phyloP scores from a whole-genome alignment of 2,329 filamentous ascomycete genomes.

The Neurospora crassa region DNA sequence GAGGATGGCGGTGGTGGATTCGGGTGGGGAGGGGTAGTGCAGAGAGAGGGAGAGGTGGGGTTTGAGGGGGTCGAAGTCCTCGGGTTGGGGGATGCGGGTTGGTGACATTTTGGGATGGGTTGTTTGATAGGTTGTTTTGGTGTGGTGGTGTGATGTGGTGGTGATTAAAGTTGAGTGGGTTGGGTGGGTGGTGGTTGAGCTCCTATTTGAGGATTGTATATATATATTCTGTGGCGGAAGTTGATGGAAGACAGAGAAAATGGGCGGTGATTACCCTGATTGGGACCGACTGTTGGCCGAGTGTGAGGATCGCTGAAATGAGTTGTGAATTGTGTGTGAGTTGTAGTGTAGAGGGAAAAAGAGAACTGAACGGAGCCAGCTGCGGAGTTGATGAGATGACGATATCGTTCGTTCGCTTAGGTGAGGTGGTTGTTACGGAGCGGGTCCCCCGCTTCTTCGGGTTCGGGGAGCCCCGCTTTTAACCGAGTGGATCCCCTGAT shows the following conservation, averaged over 20 bases:
- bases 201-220: not conserved
- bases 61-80: constrained; percentile 38
- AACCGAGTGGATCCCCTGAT: not conserved
- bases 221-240: not conserved
- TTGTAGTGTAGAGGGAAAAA: not conserved
- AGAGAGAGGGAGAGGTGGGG: constrained; percentile 28
- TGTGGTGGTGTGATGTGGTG: not conserved
- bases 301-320: not conserved
- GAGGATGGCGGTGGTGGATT: constrained; percentile 63
- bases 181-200: not conserved
- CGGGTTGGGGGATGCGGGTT: constrained; percentile 37
- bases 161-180: not conserved
- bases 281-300: not conserved
- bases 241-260: fast-evolving
- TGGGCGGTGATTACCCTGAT: not conserved
- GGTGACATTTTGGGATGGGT: constrained; percentile 28
- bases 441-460: not conserved
- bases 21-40: constrained; percentile 42
- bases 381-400: not conserved
- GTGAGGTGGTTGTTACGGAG: not conserved
- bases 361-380: not conserved
- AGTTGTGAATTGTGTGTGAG: not conserved
- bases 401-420: not conserved
- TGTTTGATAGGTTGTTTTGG: no score
- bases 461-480: not conserved